These are phyloP conservation scores for Plasmodium adleri DNA, from an alignment of 169 alveolate species.

Conservation along the genomic window DNA sequence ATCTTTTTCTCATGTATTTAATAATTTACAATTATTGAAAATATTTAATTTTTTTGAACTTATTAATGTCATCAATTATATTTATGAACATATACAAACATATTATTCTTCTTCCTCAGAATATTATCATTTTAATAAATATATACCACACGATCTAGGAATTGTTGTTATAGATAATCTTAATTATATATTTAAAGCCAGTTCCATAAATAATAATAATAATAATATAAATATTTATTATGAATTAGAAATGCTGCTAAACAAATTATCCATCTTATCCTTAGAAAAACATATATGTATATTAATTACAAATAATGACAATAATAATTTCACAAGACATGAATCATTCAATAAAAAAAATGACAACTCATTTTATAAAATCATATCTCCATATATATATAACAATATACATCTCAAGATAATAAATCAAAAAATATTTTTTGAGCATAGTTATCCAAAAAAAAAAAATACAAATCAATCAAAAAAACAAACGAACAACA, in stretches of 20 bases:
- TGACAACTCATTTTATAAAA: slow-evolving; percentile 13
- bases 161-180: slow-evolving; percentile 51
- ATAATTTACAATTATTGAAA: slow-evolving; percentile 60
- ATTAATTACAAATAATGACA: slow-evolving; percentile 39
- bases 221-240: too few species aligned
- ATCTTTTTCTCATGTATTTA: slow-evolving; percentile 47
- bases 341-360: not conserved
- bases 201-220: not conserved
- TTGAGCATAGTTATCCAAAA: slow-evolving; percentile 21
- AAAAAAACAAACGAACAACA: not conserved
- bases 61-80: slow-evolving; percentile 27
- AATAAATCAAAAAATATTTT: slow-evolving; percentile 33
- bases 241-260: slow-evolving; percentile 8
- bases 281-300: slow-evolving; percentile 43
- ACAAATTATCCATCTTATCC: slow-evolving; percentile 16
- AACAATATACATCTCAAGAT: slow-evolving; percentile 23
- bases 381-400: slow-evolving; percentile 47
- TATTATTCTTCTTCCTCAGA: not conserved
- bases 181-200: slow-evolving; percentile 25
- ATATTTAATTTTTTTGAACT: slow-evolving; percentile 59
- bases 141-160: slow-evolving; percentile 51
- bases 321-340: slow-evolving; percentile 34
- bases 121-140: slow-evolving; percentile 26
- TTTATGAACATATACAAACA: slow-evolving; percentile 27
- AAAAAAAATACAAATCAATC: not conserved